Evolutionary conservation across 2,329 filamentous ascomycete genomes (phyloP), one percentile per base, ranked within the genome.

Genomic region (Verticillium longisporum): DNA sequence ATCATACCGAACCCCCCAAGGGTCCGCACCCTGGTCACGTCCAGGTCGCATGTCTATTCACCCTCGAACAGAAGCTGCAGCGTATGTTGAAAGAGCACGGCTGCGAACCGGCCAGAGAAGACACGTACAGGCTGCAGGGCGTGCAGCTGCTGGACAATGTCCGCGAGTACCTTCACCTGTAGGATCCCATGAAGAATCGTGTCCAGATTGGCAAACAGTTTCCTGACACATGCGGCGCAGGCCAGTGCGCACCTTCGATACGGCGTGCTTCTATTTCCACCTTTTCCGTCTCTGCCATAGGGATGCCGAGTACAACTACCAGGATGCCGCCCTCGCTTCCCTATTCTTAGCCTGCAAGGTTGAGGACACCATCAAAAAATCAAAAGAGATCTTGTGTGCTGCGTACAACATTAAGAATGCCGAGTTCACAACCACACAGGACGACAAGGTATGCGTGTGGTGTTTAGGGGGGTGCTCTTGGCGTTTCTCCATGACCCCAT

Each of bases 331-430:
- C 0, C 85, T 95, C 6, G 92, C 95, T 1, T 89, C 92, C 31
- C 79, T 99, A 9, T 94, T 98, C 70, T 90, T 93, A 2, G 93
- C 93, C 2, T 98, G 94, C 80, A 99, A 99, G 78, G 92, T 96
- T 55, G 95, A 99, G 75, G 95, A 99, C 74, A 99, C 95, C 0
- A 84, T 97, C 66, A 99, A 99, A 77, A 98, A 98, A 78, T 96
- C 92, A 3, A 87, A 86, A 61, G 95, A 99, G 65, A 96, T 99
- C 63, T 80, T 98, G 15, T 96, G 92, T 62, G 92, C 93, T 1
- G 89, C 91, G 31, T 92, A 94, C 75, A 97, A 97, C 70, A 78
- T 96, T 41, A 95, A 92, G 75, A 84, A 75, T 71, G 84, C 69
- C 66, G 88, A 76, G 73, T 90, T 74, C 82, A 92, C 75, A 75